A percentile compares a stretch with the other conserved stretches of the same genome.
These are phyloP conservation scores for Aspergillus pseudoviridinutans DNA, from an alignment of 2,329 filamentous ascomycete genomes.

Conservation along the genomic window DNA sequence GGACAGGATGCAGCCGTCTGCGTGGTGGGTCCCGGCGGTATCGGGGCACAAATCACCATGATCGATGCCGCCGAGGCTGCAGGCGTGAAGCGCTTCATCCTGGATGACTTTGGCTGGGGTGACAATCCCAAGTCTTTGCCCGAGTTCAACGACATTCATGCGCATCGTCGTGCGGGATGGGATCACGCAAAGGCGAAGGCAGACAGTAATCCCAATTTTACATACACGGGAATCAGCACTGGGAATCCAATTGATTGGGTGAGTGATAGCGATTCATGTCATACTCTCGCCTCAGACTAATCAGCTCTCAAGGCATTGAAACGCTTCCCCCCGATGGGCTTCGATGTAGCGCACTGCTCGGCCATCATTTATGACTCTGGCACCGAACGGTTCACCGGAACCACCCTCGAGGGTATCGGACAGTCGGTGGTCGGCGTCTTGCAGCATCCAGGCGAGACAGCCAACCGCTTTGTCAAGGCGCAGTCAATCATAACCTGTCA, in stretches of 20 bases:
- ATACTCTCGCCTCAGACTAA: not conserved
- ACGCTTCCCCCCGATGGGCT: slow-evolving; percentile 5
- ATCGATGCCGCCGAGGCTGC: slow-evolving; percentile 58
- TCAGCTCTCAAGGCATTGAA: not conserved
- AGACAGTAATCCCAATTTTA: not conserved
- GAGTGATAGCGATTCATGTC: not conserved
- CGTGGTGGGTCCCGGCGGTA: slow-evolving; percentile 40
- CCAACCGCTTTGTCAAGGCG: slow-evolving; percentile 8
- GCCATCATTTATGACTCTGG: slow-evolving; percentile 9
- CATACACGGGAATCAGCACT: slow-evolving; percentile 4
- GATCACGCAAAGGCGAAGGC: slow-evolving; percentile 1
- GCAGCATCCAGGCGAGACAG: slow-evolving; percentile 4
- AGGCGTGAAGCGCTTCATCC: slow-evolving; percentile 59
- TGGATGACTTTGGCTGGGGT: slow-evolving; percentile 51
- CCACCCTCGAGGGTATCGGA: slow-evolving; percentile 6
- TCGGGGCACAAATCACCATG: slow-evolving; percentile 47
- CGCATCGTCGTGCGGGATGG: slow-evolving; percentile 1
- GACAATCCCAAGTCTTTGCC: not conserved
- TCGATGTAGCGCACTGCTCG: not conserved
- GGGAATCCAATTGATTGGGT: slow-evolving; percentile 10
- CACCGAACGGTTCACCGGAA: slow-evolving; percentile 2
- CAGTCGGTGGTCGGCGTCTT: slow-evolving; percentile 9
- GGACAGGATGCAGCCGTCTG: slow-evolving; percentile 57
- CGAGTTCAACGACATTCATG: not conserved
- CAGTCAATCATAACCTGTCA: slow-evolving; percentile 5